Percentiles rank a stretch among this genome's conserved stretches.
These are phyloP conservation scores for Saccharomycopsis fibuligera DNA, from an alignment of 805 yeast genomes.

Conservation along the genomic window DNA sequence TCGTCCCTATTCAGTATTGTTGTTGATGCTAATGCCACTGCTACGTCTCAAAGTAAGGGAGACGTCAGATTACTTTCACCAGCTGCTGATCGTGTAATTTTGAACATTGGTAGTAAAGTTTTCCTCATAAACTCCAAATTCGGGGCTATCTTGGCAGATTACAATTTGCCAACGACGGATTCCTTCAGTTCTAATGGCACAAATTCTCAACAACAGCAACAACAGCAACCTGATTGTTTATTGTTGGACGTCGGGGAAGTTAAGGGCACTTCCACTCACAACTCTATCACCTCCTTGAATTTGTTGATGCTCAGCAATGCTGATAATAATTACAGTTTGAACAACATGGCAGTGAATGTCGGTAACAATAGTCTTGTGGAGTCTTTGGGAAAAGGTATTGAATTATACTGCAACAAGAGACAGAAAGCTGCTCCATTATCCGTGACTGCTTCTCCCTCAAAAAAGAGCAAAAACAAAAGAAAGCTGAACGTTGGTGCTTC, in stretches of 20 bases:
- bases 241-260: conserved; percentile 7
- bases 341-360: conserved; percentile 18
- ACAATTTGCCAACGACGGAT: conserved; percentile 1
- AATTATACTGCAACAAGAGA: conserved; percentile 3
- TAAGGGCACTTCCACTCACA: conserved; percentile 1
- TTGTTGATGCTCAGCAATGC: conserved; percentile 11
- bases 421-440: no score
- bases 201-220: no score
- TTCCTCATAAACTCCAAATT: conserved; percentile 17
- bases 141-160: conserved; percentile 13
- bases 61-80: conserved; percentile 11
- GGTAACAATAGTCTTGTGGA: conserved; percentile 20
- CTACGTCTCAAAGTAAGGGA: not conserved
- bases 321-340: conserved; percentile 16
- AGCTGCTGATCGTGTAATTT: conserved; percentile 12
- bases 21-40: not conserved
- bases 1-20: not conserved
- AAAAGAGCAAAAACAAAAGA: not conserved
- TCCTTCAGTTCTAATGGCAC: no score
- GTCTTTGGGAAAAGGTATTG: conserved; percentile 19
- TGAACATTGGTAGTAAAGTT: conserved; percentile 8
- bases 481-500: not conserved
- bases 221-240: not conserved
- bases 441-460: no score
- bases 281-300: conserved; percentile 8